phyloP scores from a whole-genome alignment of 1,284 basidiomycete species.

The Somion occarium region DNA sequence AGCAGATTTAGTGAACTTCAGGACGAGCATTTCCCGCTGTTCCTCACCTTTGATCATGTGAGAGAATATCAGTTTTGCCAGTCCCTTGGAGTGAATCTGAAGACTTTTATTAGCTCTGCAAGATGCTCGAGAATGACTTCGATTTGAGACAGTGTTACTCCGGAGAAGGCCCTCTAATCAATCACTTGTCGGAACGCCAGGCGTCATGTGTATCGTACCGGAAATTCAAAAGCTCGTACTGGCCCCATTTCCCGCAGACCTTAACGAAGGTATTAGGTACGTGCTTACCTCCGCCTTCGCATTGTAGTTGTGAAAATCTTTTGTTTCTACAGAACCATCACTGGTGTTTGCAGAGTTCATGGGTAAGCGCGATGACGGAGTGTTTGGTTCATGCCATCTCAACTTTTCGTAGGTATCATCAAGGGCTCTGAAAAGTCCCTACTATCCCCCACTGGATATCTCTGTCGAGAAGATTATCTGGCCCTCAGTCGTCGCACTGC shows the following conservation, averaged over 20 bases:
- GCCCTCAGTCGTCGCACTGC: conserved; percentile 38
- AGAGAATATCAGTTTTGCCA: no score
- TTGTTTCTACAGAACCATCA: conserved; percentile 38
- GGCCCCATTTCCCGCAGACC: conserved; percentile 46
- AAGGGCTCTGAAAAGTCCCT: conserved; percentile 51
- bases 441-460: conserved; percentile 25
- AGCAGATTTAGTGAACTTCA: conserved; percentile 44
- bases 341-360: conserved; percentile 59
- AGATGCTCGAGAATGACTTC: conserved; percentile 16
- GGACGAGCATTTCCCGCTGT: conserved; percentile 59
- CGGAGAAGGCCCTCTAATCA: background rate
- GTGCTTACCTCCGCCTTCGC: background rate
- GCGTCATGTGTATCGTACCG: conserved; percentile 34
- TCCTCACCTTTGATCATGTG: conserved; percentile 55
- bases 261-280: conserved; percentile 41
- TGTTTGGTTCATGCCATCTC: no score
- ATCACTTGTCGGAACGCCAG: background rate
- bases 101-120: conserved; percentile 15
- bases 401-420: conserved; percentile 42
- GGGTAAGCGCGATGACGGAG: no score
- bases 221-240: conserved; percentile 42
- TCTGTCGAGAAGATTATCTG: conserved; percentile 41
- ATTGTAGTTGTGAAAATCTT: background rate
- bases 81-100: no score
- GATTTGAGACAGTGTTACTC: background rate